Percentiles rank a stretch among this genome's conserved stretches.
Evolutionary conservation across 495 filamentous ascomycete species (phyloP).

Genomic region (Penicillium cosmopolitanum): DNA sequence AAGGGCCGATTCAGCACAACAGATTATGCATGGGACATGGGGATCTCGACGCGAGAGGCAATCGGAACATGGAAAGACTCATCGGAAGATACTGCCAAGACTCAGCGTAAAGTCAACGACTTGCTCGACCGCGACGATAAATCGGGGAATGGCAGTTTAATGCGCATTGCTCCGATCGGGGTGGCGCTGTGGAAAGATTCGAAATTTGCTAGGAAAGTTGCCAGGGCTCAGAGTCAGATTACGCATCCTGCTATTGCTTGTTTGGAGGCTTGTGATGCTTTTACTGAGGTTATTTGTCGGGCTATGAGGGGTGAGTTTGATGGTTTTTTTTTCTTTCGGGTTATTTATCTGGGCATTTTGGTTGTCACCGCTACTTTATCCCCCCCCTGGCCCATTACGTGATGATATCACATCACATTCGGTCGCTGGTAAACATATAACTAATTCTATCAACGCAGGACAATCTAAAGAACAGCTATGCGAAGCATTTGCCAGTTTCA

Average conservation of each 20-base stretch:
- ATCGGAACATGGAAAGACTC: conserved; percentile 36
- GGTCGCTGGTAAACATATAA: background rate
- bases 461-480: conserved; percentile 26
- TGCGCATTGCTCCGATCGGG: conserved; percentile 47
- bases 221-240: conserved; percentile 30
- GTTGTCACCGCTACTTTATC: background rate
- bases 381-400: background rate
- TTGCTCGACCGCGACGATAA: conserved; percentile 17
- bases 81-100: conserved; percentile 1
- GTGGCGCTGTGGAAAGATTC: conserved; percentile 32
- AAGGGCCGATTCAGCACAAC: conserved; percentile 43
- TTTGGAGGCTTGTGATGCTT: conserved; percentile 45
- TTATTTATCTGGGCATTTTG: background rate
- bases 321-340: too few species aligned
- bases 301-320: conserved; percentile 27
- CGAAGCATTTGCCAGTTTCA: conserved; percentile 16
- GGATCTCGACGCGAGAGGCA: conserved; percentile 38
- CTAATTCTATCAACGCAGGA: conserved; percentile 12
- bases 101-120: conserved; percentile 13
- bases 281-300: conserved; percentile 35
- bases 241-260: conserved; percentile 49
- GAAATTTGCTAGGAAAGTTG: conserved; percentile 27
- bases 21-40: conserved; percentile 45
- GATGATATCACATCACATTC: background rate
- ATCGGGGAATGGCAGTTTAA: conserved; percentile 52